Evolutionary conservation across 2,329 filamentous ascomycete genomes (phyloP), one percentile per base, ranked within the genome.

Genomic region (Ophiostoma angusticollis): DNA sequence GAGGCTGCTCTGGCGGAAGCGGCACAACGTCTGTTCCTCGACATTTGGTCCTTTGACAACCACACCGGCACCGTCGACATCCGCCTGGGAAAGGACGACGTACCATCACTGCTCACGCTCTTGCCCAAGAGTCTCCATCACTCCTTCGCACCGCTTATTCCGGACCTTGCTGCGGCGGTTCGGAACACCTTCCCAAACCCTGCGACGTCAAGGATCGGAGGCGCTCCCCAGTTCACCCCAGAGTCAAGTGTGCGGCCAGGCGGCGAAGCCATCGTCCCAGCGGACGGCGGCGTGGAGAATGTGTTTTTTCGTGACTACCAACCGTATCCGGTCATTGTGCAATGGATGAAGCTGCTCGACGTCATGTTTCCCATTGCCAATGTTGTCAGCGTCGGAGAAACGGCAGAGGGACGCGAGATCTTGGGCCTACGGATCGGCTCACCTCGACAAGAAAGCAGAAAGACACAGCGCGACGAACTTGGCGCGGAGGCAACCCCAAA

Each of bases 251-350:
- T 28, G 25, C 12, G 12, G 11, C 14, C 56, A 9, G 25, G 35
- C 12, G 14, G 35, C 25, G 24, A 19, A n/a, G 25, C 33, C 2
- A 17, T 11, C 9, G 24, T 14, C 19, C 9, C 19, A 1, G 21
- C 27, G n/a, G 32, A 22, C 11, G 39, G 37, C n/a, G 57, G 59
- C 40, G 53, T 62, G n/a, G 72, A 79, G 42, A 84, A 86, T 52
- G 66, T 93, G 28, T 96, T 95, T 63, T 96, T 98, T 61, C 73
- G 76, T 37, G 78, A 95, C 53, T 98, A 95, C 57, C 91, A 95
- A 53, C 85, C 87, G 2, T 66, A 93, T 17, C 77, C 81, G 3
- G 86, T 84, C 32, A 57, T 62, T 46, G 35, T 41, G 6, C 45
- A 48, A 32, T 98, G 91, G 91, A 87, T 96, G 80, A 78, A 77